Base-by-base conservation (phyloP, 2,329 filamentous ascomycete genomes). In the Fusarium cicatricum region DNA sequence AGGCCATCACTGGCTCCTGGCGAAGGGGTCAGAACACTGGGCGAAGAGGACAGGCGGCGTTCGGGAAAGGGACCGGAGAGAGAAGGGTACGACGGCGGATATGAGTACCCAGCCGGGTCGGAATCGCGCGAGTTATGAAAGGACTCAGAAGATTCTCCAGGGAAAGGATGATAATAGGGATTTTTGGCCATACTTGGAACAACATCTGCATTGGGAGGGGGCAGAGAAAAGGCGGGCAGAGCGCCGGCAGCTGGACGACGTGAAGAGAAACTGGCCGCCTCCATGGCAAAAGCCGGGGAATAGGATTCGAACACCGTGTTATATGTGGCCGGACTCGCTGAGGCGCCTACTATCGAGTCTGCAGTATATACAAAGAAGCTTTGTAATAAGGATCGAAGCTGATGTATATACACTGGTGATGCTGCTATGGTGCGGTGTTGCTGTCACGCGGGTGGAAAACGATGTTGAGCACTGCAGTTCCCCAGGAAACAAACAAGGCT, bases 1-100 rank as follows among this genome's bases (percentile, higher is more conserved):
- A 90, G 75, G 70, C 83, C 81, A 74, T 90, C 87, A 65, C 79
- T 78, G 56, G 82, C 78, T 74, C 82, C 82, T 80, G 75, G 64
- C 65, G 67, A 70, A 64, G 64, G 74, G 74, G 67, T 71, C 66
- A 72, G 70, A 72, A 68, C 54, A 68, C 70, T 71, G 61, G 70
- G 69, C 55, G 68, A 70, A 62, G 64, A 70, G 37, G 60, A 70
- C 52, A 63, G 54, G 41, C 57, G 58, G 55, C 60, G 65, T 60
- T 69, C 67, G 29, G 68, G 64, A 47, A 70, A 65, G 56, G 68
- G 60, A 32, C 65, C 64, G 55, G 60, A 61, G 32, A 62, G 58
- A 60, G 58, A 60, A 60, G 58, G 67, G 48, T 64, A 67, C 23
- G 65, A 67, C 38, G 65, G 34, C 41, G 57, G 49, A 56, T 62